Conservation (phyloP, 2,329 filamentous ascomycete species). For the Daldinia sp. region DNA sequence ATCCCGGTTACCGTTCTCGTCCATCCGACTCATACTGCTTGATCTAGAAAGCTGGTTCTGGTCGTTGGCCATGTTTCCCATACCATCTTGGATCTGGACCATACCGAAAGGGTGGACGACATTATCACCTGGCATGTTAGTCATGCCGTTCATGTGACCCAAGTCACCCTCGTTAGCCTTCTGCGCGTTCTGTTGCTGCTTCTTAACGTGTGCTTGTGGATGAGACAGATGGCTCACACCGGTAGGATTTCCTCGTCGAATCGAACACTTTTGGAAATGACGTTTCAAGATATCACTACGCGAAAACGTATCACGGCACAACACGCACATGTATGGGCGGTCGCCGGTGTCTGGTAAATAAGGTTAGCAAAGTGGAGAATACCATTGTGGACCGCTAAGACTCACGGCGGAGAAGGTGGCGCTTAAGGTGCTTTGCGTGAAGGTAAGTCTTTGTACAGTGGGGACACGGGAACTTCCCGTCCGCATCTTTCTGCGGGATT, state of each 20-base stretch:
- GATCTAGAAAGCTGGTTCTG: conserved; percentile 69
- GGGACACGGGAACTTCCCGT: conserved; percentile 97
- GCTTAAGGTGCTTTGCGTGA: conserved; percentile 96
- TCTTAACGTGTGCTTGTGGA: conserved; percentile 88
- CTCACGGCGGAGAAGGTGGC: conserved; percentile 95
- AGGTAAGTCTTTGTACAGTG: conserved; percentile 99
- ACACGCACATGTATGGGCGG: conserved; percentile 96
- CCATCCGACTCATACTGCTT: conserved; percentile 66
- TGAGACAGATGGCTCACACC: conserved; percentile 94
- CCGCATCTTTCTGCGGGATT: conserved; percentile 92
- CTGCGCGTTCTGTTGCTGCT: conserved; percentile 69
- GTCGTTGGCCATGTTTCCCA: conserved; percentile 67
- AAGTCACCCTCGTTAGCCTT: conserved; percentile 63
- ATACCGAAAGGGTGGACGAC: conserved; percentile 67
- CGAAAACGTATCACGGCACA: conserved; percentile 98
- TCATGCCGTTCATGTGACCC: conserved; percentile 68
- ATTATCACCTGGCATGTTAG: conserved; percentile 64
- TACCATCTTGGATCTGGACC: conserved; percentile 64
- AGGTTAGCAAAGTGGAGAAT: conserved; percentile 30
- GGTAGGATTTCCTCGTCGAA: conserved; percentile 93
- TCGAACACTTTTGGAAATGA: conserved; percentile 99
- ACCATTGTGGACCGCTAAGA: conserved; percentile 43
- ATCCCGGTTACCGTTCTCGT: conserved; percentile 64
- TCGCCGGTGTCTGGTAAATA: conserved; percentile 83
- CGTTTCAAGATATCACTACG: conserved; percentile 98